phyloP scores from a whole-genome alignment of 202 grass and related monocot species.

The Elaeis oleifera region DNA sequence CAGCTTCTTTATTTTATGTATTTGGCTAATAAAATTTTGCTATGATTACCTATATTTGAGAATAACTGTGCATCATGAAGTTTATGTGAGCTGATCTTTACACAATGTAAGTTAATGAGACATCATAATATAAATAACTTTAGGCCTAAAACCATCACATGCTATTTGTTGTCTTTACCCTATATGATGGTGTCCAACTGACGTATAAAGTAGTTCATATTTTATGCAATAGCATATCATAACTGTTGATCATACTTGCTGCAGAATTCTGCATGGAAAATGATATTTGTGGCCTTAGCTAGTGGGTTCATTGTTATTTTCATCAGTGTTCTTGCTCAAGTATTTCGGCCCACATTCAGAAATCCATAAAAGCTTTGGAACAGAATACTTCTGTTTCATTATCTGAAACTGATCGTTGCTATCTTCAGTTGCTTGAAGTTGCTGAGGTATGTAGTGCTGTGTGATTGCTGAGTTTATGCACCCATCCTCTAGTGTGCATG shows the following conservation, averaged over 20 bases:
- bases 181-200: neutral
- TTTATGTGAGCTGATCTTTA: too few relatives aligned
- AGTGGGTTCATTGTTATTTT: constrained; percentile 51
- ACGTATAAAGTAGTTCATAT: neutral
- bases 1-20: neutral
- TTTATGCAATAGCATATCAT: neutral
- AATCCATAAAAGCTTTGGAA: constrained; percentile 31
- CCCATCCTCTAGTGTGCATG: neutral
- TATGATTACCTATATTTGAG: neutral
- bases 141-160: neutral
- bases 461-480: constrained; percentile 18
- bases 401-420: constrained; percentile 35
- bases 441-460: constrained; percentile 42
- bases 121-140: too few relatives aligned
- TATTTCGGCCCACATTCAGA: constrained; percentile 39
- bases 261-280: constrained; percentile 52
- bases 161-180: neutral
- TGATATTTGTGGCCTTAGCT: constrained; percentile 38
- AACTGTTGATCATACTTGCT: constrained; percentile 13
- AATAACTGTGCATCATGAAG: neutral
- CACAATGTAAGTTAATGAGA: too few relatives aligned
- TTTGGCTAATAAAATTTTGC: neutral
- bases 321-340: constrained; percentile 36
- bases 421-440: constrained; percentile 40
- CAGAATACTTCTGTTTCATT: constrained; percentile 29